These are phyloP conservation scores for Xerocomellus intermedius DNA, from an alignment of 768 basidiomycete genomes.

Conservation along the genomic window DNA sequence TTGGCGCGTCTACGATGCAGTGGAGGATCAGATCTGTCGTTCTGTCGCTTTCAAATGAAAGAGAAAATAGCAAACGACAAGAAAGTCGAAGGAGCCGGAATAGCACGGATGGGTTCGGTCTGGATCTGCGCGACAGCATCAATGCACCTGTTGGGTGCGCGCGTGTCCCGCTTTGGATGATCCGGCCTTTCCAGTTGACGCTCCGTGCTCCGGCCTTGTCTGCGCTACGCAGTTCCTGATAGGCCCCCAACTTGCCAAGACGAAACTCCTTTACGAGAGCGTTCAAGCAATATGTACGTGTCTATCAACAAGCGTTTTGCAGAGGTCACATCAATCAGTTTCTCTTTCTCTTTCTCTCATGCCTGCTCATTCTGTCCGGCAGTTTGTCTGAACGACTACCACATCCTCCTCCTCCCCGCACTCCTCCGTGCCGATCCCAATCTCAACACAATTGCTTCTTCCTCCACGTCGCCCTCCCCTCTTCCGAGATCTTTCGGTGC, in stretches of 20 bases:
- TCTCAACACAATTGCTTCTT: constrained; percentile 62
- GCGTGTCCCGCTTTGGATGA: too few species aligned
- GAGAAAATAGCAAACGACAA: too few species aligned
- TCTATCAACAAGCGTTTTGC: constrained; percentile 91
- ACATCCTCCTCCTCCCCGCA: constrained; percentile 88
- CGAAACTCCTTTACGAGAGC: constrained; percentile 76
- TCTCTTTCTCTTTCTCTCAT: constrained; percentile 4
- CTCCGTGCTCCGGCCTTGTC: constrained; percentile 67
- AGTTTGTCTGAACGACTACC: constrained; percentile 94
- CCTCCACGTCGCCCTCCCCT: constrained; percentile 95
- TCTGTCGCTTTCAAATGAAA: too few species aligned
- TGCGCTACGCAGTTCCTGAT: constrained; percentile 86
- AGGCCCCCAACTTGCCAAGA: constrained; percentile 85
- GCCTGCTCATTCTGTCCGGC: neutral
- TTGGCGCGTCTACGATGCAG: too few species aligned
- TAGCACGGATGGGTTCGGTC: too few species aligned
- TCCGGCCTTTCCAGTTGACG: constrained; percentile 16
- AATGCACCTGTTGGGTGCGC: too few species aligned
- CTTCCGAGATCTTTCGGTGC: constrained; percentile 93
- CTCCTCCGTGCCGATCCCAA: constrained; percentile 68
- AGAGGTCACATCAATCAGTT: constrained; percentile 63
- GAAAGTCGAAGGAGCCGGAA: too few species aligned
- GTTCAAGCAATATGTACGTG: constrained; percentile 90
- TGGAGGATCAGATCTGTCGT: too few species aligned
- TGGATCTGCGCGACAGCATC: too few species aligned